Evolutionary conservation across 2,329 filamentous ascomycete genomes (phyloP).

Genomic region (Cordyceps sp.): DNA sequence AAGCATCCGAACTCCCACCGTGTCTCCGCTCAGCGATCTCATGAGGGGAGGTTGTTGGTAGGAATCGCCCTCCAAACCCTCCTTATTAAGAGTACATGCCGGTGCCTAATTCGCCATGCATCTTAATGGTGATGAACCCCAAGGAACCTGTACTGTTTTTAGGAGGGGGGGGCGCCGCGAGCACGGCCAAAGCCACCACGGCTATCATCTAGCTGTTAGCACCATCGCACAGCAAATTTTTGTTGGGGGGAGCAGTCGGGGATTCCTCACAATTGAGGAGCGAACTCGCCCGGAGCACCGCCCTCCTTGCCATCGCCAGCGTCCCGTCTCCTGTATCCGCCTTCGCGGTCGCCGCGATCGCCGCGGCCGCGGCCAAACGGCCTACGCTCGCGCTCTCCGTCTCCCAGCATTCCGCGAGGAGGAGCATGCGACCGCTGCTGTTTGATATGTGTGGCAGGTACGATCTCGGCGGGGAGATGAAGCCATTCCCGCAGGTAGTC

Average conservation of each 20-base stretch:
- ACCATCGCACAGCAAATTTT: neutral
- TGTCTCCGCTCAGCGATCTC: no score
- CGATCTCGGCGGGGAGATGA: conserved; percentile 97
- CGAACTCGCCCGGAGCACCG: conserved; percentile 80
- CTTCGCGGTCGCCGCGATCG: conserved; percentile 67
- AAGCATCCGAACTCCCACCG: no score
- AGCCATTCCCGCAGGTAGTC: conserved; percentile 99
- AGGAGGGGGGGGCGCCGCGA: conserved; percentile 52
- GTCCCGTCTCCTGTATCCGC: conserved; percentile 84
- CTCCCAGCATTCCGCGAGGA: conserved; percentile 96
- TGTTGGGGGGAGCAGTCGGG: neutral
- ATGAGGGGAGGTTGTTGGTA: no score
- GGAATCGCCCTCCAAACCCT: conserved; percentile 22
- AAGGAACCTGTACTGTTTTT: conserved; percentile 28
- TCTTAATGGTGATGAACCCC: conserved; percentile 26
- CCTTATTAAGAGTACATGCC: conserved; percentile 31
- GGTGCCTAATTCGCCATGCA: conserved; percentile 25
- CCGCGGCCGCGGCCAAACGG: conserved; percentile 69
- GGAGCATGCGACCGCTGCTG: conserved; percentile 97
- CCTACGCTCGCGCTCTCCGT: conserved; percentile 65
- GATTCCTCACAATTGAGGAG: conserved; percentile 64
- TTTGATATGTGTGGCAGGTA: conserved; percentile 99
- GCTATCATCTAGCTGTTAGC: conserved; percentile 23
- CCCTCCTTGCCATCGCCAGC: conserved; percentile 79
- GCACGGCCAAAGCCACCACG: conserved; percentile 83